These are phyloP conservation scores for Chlorella sp. DNA, from an alignment of 139 green algal species.

Conservation along the genomic window DNA sequence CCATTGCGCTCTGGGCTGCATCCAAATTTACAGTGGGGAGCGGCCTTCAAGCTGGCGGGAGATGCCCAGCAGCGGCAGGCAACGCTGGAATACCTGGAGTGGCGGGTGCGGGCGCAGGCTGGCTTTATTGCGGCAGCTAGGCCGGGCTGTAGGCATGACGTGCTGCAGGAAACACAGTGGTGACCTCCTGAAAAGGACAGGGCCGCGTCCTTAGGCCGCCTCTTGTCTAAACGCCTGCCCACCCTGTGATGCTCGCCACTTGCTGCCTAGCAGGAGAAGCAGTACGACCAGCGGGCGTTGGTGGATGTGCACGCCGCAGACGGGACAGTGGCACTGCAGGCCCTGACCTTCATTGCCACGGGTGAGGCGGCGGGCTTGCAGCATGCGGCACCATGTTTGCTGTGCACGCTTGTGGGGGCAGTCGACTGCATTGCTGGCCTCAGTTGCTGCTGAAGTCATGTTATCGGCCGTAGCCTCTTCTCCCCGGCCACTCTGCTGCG, in stretches of 20 bases:
- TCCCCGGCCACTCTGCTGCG: too few relatives aligned
- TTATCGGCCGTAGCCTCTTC: neutral
- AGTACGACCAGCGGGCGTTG: conserved; percentile 74
- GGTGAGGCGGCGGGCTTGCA: neutral
- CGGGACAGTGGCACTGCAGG: neutral
- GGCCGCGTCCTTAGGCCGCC: too few relatives aligned
- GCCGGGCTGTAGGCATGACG: neutral
- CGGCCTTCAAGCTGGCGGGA: conserved; percentile 57
- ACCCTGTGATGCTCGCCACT: neutral
- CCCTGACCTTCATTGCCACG: conserved; percentile 11
- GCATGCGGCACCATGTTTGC: neutral
- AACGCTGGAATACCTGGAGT: conserved; percentile 71
- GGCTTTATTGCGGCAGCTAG: too few relatives aligned
- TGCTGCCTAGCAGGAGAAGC: conserved; percentile 66
- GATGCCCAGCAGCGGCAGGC: conserved; percentile 51
- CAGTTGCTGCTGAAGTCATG: neutral
- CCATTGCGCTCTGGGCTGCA: neutral
- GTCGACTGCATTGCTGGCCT: neutral
- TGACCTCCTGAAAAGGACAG: neutral
- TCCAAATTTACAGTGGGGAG: conserved; percentile 53
- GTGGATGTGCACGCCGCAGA: conserved; percentile 3
- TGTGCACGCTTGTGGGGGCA: neutral
- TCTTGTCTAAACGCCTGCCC: neutral
- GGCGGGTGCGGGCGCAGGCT: too few relatives aligned
- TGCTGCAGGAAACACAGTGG: too few relatives aligned